These are phyloP conservation scores for Prunus mongolica DNA, from an alignment of 306 rosid genomes.

Conservation along the genomic window DNA sequence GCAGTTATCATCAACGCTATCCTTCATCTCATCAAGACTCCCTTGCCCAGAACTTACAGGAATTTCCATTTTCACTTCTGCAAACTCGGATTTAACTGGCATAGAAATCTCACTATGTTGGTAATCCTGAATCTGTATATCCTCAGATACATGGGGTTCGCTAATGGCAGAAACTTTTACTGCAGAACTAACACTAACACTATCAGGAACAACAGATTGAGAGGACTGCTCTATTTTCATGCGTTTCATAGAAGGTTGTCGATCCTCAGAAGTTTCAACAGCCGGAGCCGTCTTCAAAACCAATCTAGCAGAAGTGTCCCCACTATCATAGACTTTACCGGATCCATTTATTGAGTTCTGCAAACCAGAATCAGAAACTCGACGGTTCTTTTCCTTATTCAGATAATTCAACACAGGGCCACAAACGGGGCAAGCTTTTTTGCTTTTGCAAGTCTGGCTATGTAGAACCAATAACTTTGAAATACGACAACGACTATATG, in stretches of 20 bases:
- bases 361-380: slow-evolving; percentile 44
- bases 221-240: slow-evolving; percentile 73
- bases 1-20: slow-evolving; percentile 34
- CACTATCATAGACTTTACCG: slow-evolving; percentile 45
- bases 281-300: slow-evolving; percentile 39
- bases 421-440: slow-evolving; percentile 76
- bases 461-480: slow-evolving; percentile 66
- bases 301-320: slow-evolving; percentile 38
- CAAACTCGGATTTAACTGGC: slow-evolving; percentile 54
- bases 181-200: slow-evolving; percentile 51
- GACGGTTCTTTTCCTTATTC: slow-evolving; percentile 30
- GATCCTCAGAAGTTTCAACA: slow-evolving; percentile 61
- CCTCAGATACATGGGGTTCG: slow-evolving; percentile 47
- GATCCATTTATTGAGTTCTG: slow-evolving; percentile 53
- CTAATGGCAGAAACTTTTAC: slow-evolving; percentile 40
- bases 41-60: slow-evolving; percentile 34
- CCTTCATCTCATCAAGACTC: slow-evolving; percentile 50
- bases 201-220: slow-evolving; percentile 50
- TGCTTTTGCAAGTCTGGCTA: slow-evolving; percentile 58
- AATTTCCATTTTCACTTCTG: slow-evolving; percentile 64
- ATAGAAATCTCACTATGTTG: slow-evolving; percentile 37
- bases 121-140: slow-evolving; percentile 47
- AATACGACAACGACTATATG: slow-evolving; percentile 52
- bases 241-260: slow-evolving; percentile 75
- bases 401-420: slow-evolving; percentile 55